phyloP scores from a whole-genome alignment of 768 basidiomycete genomes.

The Holtermannia corniformis region DNA sequence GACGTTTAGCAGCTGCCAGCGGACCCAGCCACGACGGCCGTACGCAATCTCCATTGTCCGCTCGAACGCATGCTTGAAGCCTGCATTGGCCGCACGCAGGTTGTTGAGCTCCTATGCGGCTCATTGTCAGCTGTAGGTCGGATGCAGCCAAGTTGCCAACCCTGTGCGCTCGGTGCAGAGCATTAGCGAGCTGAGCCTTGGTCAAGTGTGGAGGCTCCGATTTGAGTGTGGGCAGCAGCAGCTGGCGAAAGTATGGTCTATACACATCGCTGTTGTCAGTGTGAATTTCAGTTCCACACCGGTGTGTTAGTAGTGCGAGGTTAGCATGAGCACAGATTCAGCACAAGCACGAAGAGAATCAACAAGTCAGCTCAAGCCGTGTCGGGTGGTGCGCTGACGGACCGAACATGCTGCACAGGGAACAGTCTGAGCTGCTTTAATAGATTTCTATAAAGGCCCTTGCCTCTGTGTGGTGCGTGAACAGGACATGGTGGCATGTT shows the following conservation, averaged over 20 bases:
- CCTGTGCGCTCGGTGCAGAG: background rate
- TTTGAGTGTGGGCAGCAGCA: background rate
- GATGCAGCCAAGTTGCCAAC: background rate
- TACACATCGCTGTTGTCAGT: background rate
- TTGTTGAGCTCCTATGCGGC: conserved; percentile 14
- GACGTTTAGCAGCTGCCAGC: conserved; percentile 19
- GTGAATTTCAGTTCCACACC: too few species aligned
- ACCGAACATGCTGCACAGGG: background rate
- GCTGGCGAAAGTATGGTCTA: background rate
- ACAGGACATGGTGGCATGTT: too few species aligned
- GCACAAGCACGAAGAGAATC: background rate
- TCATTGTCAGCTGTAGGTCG: background rate
- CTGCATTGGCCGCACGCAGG: conserved; percentile 24
- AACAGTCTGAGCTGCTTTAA: background rate
- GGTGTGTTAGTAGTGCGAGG: too few species aligned
- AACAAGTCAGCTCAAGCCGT: too few species aligned
- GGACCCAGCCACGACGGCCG: conserved; percentile 14
- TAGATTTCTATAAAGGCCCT: background rate
- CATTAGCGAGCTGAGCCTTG: too few species aligned
- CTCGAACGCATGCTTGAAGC: conserved; percentile 26
- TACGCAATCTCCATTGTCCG: conserved; percentile 23
- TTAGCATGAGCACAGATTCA: too few species aligned
- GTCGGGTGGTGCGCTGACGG: background rate
- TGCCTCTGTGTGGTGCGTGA: too few species aligned
- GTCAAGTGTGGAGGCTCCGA: too few species aligned